These are phyloP conservation scores for Rhizopus stolonifer DNA, from an alignment of 371 early-diverging fungal genomes.

Conservation along the genomic window DNA sequence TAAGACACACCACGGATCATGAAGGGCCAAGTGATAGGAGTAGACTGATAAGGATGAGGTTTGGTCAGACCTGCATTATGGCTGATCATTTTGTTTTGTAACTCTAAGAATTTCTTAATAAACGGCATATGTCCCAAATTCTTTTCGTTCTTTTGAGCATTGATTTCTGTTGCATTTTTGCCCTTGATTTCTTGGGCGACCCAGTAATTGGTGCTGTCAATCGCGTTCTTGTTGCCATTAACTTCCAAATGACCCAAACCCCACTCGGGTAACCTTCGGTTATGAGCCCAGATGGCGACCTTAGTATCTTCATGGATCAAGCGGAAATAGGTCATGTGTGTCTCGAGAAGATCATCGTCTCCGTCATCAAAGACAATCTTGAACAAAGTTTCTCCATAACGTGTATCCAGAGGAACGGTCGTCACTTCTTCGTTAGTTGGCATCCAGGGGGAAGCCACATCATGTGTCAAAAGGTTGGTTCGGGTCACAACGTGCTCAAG, in stretches of 20 bases:
- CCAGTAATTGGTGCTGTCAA: slow-evolving; percentile 80
- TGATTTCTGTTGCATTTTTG: slow-evolving; percentile 49
- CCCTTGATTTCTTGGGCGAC: slow-evolving; percentile 67
- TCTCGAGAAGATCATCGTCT: slow-evolving; percentile 39
- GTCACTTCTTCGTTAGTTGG: slow-evolving; percentile 97
- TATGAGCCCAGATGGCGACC: slow-evolving; percentile 80
- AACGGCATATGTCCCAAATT: slow-evolving; percentile 62
- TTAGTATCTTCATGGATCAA: slow-evolving; percentile 79
- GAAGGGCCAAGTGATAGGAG: slow-evolving; percentile 88
- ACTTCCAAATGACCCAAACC: slow-evolving; percentile 93
- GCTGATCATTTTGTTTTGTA: slow-evolving; percentile 86
- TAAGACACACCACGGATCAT: slow-evolving; percentile 90
- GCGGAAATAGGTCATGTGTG: slow-evolving; percentile 62
- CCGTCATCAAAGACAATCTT: slow-evolving; percentile 60
- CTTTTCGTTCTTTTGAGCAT: slow-evolving; percentile 32
- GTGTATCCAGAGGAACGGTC: slow-evolving; percentile 56
- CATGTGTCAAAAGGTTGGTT: slow-evolving; percentile 86
- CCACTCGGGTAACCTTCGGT: slow-evolving; percentile 90
- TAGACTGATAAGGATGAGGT: slow-evolving; percentile 91
- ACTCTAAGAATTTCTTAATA: slow-evolving; percentile 82
- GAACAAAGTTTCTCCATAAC: slow-evolving; percentile 69
- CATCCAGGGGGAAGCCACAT: slow-evolving; percentile 96
- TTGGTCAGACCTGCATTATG: slow-evolving; percentile 90
- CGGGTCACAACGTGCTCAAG: slow-evolving; percentile 69
- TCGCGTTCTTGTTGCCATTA: slow-evolving; percentile 91